Base-by-base conservation (phyloP, 176 grass and related monocot species). In the Musa beccarii region DNA sequence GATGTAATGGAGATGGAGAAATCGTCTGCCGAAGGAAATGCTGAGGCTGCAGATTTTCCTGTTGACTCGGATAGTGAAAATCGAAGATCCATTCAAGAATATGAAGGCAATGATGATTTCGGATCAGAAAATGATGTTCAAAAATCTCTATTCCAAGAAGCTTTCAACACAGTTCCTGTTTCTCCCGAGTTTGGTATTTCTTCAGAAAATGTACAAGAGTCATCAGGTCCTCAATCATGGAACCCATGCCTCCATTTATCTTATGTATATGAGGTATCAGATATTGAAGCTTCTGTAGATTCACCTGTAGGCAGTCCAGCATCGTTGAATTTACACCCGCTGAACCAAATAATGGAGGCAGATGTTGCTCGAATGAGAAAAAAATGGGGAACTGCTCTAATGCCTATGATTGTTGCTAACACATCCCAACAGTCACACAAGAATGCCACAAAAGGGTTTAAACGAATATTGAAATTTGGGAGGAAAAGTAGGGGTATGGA, bases 391-490 rank as follows among this genome's bases (percentile, higher is more conserved):
- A 91, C 82, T 10, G 91, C 88, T 66, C 95, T 94, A 77, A 84
- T 90, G 83, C 95, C 91, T 69, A 80, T 85, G 11, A 63, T 83
- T 74, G 79, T 81, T 81, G 74, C 84, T 54, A 93, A 89, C 81
- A 74, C 80, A 81, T 80, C 87, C 82, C 89, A 96, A 57, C 88
- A 91, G 54, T 74, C 86, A 49, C 84, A 86, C 4, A 99, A 91
- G 80, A 91, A 99, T 80, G 88, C 86, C 75, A 82, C 95, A 15
- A 99, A 99, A 85, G 95, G 95, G 59, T 86, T 92, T 75, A 99
- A 99, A 83, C 91, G 88, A 77, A 62, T 94, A 49, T 80, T 93
- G 83, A 94, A 99, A 87, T 99, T 99, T 86, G 91, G 90, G 71
- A 92, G 91, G 86, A 99, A 99, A 69, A 94, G 64, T 66, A 85